These are phyloP conservation scores for Tranzscheliella williamsii DNA, from an alignment of 1,284 basidiomycete genomes.

Conservation along the genomic window DNA sequence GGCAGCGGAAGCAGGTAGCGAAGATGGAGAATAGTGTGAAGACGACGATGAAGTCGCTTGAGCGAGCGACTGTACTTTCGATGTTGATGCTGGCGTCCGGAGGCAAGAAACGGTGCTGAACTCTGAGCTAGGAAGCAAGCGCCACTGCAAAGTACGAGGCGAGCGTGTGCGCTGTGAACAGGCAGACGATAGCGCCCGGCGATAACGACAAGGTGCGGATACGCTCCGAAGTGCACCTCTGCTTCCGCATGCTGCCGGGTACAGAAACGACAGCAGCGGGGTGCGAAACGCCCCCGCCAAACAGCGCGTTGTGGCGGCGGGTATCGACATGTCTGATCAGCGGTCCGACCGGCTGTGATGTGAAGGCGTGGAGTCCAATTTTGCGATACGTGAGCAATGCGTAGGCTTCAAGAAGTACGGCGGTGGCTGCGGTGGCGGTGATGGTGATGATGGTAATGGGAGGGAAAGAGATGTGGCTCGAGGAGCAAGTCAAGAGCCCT, in stretches of 20 bases:
- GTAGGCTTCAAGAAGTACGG: background rate
- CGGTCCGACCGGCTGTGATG: too few relatives aligned
- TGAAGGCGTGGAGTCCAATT: too few relatives aligned
- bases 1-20: background rate
- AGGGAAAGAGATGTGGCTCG: too few relatives aligned
- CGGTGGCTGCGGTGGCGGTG: background rate
- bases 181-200: too few relatives aligned
- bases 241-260: constrained; percentile 11
- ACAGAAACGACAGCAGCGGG: constrained; percentile 24
- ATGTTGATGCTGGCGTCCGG: background rate
- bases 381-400: too few relatives aligned
- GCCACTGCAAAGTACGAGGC: too few relatives aligned
- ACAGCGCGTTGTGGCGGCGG: constrained; percentile 1
- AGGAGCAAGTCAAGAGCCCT: too few relatives aligned
- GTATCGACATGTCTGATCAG: constrained; percentile 20
- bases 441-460: constrained; percentile 6
- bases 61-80: background rate
- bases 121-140: too few relatives aligned
- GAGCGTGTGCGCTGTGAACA: too few relatives aligned
- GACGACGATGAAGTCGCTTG: constrained; percentile 6
- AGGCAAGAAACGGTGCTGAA: constrained; percentile 3
- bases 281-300: constrained; percentile 7
- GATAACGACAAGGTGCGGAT: too few relatives aligned
- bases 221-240: too few relatives aligned
- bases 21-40: background rate